phyloP scores from a whole-genome alignment of 371 early-diverging fungal genomes.

The Massospora cicadina region DNA sequence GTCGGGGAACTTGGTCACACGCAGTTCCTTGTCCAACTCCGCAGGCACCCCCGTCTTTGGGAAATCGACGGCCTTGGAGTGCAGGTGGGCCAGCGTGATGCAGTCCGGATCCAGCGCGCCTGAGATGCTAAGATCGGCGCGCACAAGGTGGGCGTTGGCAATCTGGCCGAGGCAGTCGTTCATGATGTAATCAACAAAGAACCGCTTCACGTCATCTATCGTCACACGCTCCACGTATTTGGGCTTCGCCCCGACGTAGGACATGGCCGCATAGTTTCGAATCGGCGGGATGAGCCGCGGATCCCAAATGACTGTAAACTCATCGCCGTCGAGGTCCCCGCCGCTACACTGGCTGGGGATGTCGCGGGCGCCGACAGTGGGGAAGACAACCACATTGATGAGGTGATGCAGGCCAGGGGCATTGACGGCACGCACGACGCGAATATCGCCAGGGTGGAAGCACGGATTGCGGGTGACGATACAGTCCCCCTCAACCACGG shows the following conservation, averaged over 20 bases:
- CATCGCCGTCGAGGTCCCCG: constrained; percentile 81
- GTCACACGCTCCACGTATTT: constrained; percentile 23
- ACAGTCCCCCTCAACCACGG: constrained; percentile 24
- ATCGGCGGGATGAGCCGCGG: constrained; percentile 6
- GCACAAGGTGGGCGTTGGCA: constrained; percentile 54
- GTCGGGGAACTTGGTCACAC: constrained; percentile 43
- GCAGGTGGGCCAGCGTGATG: constrained; percentile 43
- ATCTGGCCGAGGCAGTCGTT: constrained; percentile 58
- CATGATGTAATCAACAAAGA: constrained; percentile 54
- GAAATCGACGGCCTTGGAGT: constrained; percentile 47
- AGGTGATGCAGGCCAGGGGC: constrained; percentile 33
- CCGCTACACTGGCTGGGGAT: constrained; percentile 69
- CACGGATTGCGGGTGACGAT: constrained; percentile 53
- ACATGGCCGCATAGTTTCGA: constrained; percentile 29
- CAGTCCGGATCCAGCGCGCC: constrained; percentile 36
- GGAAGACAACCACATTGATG: constrained; percentile 58
- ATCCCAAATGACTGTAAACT: constrained; percentile 16
- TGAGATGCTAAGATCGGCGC: constrained; percentile 29
- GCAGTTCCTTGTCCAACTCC: constrained; percentile 21
- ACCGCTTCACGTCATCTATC: constrained; percentile 32
- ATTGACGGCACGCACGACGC: constrained; percentile 48
- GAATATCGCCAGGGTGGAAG: constrained; percentile 73
- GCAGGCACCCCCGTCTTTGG: constrained; percentile 46
- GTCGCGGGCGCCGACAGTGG: constrained; percentile 50
- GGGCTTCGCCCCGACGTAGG: constrained; percentile 27